Evolutionary conservation across 257 asterid species (phyloP).

Genomic region (Solanum appendiculatum): DNA sequence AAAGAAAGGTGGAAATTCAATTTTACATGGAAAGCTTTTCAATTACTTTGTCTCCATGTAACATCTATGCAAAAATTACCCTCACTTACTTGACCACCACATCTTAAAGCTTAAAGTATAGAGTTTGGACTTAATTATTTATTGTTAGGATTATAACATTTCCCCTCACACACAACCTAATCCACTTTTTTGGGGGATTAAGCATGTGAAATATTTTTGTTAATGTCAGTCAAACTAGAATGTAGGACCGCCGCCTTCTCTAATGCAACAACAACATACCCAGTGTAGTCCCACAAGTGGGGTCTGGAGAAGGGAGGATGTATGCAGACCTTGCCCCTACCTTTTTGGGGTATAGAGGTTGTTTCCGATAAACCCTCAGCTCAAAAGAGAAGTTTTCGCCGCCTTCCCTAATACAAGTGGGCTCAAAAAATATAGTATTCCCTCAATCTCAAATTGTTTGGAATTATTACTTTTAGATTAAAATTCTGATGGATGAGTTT

Average conservation of each 20-base stretch:
- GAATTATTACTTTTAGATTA: background rate
- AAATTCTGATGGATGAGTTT: background rate
- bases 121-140: background rate
- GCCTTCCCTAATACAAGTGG: background rate
- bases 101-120: background rate
- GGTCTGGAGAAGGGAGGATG: background rate
- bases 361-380: background rate
- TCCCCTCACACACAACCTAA: background rate
- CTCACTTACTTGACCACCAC: background rate
- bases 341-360: background rate
- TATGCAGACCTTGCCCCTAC: background rate
- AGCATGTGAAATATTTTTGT: background rate
- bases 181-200: background rate
- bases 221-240: background rate
- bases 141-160: background rate
- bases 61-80: background rate
- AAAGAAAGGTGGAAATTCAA: background rate
- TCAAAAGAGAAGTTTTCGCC: background rate
- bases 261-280: background rate
- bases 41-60: background rate
- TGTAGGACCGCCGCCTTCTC: background rate
- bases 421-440: background rate
- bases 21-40: background rate
- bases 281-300: background rate
- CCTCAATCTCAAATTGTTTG: background rate